A percentile compares a stretch with the other conserved stretches of the same genome.
Conservation (phyloP, 805 yeast species). For the Hanseniaspora taiwanica region DNA sequence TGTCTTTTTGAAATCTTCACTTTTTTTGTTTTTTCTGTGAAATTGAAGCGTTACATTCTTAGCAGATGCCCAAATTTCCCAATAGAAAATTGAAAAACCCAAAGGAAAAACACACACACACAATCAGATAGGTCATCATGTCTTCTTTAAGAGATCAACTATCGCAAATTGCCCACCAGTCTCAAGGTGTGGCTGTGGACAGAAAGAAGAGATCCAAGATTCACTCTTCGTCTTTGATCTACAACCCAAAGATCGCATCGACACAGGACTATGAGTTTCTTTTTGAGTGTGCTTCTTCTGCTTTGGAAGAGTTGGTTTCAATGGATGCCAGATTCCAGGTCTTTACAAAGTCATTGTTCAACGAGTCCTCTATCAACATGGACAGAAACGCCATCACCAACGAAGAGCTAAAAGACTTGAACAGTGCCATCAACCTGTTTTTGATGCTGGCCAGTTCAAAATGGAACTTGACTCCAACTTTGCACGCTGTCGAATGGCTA, state of each 20-base stretch:
- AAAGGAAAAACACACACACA: too few species aligned
- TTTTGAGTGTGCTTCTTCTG: conserved; percentile 57
- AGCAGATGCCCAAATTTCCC: too few species aligned
- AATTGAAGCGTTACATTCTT: too few species aligned
- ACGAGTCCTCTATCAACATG: conserved; percentile 63
- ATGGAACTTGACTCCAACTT: conserved; percentile 60
- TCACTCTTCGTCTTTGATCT: conserved; percentile 80
- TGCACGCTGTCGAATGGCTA: conserved; percentile 87
- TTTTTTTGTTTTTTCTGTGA: too few species aligned
- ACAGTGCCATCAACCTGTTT: conserved; percentile 63
- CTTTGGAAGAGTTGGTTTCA: conserved; percentile 55
- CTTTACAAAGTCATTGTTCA: conserved; percentile 63
- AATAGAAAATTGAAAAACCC: too few species aligned
- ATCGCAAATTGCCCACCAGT: conserved; percentile 48
- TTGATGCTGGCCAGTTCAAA: conserved; percentile 63
- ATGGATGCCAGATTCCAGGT: conserved; percentile 64
- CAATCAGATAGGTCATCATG: conserved; percentile 24
- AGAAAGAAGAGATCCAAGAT: conserved; percentile 75
- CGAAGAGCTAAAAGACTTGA: conserved; percentile 64
- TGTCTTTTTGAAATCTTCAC: neutral
- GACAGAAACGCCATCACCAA: conserved; percentile 75
- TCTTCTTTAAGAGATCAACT: conserved; percentile 74
- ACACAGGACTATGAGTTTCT: conserved; percentile 84
- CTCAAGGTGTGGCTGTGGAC: conserved; percentile 66
- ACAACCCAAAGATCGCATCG: conserved; percentile 80